Conservation (phyloP, 2,329 filamentous ascomycete species). For the Orbilia blumenaviensis region DNA sequence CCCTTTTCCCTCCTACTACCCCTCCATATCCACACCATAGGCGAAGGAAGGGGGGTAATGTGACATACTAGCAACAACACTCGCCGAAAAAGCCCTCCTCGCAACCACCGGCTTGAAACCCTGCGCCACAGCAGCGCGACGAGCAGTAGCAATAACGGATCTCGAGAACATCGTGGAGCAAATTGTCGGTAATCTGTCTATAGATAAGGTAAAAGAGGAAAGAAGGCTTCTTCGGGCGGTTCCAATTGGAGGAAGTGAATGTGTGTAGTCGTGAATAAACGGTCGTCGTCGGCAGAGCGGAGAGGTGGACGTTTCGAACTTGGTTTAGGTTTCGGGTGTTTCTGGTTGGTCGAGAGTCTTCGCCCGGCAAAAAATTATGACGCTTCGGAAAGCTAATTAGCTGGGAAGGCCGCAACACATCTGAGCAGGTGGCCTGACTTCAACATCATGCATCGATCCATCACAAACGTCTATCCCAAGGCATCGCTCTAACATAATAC, state of each 20-base stretch:
- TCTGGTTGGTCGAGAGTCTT: conserved; percentile 25
- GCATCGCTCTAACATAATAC: too few relatives aligned
- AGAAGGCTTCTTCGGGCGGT: not conserved
- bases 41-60: not conserved
- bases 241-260: not conserved
- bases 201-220: not conserved
- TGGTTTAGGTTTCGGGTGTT: conserved; percentile 38
- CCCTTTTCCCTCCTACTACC: not conserved
- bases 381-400: conserved; percentile 29
- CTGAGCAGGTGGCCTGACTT: conserved; percentile 45
- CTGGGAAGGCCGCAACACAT: conserved; percentile 37
- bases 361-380: conserved; percentile 48
- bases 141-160: conserved; percentile 43
- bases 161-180: conserved; percentile 39
- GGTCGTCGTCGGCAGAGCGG: conserved; percentile 28
- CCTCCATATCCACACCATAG: not conserved
- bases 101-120: conserved; percentile 40
- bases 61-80: conserved; percentile 44
- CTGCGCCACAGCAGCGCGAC: conserved; percentile 40
- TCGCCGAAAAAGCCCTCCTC: conserved; percentile 45
- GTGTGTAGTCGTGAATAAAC: not conserved
- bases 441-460: conserved; percentile 30
- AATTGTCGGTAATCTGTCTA: not conserved
- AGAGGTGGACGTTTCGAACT: conserved; percentile 35
- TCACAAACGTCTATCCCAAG: too few relatives aligned